phyloP scores from a whole-genome alignment of 2,329 filamentous ascomycete genomes.

The Aspergillus ochraceoroseus region DNA sequence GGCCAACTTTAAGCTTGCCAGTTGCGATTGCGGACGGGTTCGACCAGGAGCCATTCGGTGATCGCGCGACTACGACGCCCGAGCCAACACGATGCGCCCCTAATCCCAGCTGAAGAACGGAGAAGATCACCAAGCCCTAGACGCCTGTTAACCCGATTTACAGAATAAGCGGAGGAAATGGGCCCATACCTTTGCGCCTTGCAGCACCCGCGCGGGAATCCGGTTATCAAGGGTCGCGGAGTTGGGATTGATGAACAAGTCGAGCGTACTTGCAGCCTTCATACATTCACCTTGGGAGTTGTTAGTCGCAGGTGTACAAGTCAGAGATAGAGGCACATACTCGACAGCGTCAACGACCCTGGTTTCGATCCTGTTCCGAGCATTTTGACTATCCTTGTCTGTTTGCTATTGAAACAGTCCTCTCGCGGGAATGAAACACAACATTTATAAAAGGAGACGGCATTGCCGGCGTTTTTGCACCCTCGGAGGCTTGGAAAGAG shows the following conservation, averaged over 20 bases:
- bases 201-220: slow-evolving; percentile 8
- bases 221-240: slow-evolving; percentile 2
- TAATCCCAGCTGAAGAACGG: slow-evolving; percentile 44
- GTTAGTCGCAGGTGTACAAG: neutral
- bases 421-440: no score
- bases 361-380: no score
- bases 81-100: slow-evolving; percentile 48
- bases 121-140: slow-evolving; percentile 46
- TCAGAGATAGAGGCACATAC: no score
- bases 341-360: no score
- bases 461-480: no score
- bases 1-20: slow-evolving; percentile 42
- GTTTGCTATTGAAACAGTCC: no score
- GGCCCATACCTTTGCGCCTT: slow-evolving; percentile 14
- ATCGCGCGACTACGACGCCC: slow-evolving; percentile 44
- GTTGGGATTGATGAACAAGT: slow-evolving; percentile 13
- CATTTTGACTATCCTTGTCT: no score
- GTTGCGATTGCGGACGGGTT: slow-evolving; percentile 46
- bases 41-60: slow-evolving; percentile 45
- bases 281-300: slow-evolving; percentile 12
- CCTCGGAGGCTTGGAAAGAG: no score
- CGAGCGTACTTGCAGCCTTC: slow-evolving; percentile 8
- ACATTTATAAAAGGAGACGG: no score
- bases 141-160: neutral
- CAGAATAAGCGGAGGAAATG: no score